These are phyloP conservation scores for Talaromyces sp. DNA, from an alignment of 2,329 filamentous ascomycete species.

Conservation along the genomic window DNA sequence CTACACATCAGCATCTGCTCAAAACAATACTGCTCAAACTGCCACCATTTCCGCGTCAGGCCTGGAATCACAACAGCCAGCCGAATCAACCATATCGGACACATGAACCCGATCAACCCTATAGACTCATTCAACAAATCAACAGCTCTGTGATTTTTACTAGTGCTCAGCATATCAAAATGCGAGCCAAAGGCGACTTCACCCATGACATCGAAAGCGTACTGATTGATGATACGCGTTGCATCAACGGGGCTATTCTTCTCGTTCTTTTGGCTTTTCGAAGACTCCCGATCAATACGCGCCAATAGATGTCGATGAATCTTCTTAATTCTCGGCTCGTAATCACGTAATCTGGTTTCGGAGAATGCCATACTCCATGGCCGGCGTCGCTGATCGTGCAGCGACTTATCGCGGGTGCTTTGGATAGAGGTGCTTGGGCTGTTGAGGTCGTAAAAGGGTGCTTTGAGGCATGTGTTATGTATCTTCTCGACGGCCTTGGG, in stretches of 20 bases:
- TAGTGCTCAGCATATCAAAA: conserved; percentile 11
- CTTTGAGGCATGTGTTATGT: conserved; percentile 42
- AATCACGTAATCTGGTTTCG: conserved; percentile 39
- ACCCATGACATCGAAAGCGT: conserved; percentile 47
- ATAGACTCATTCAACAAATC: conserved; percentile 36
- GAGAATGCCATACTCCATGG: conserved; percentile 43
- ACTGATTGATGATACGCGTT: conserved; percentile 41
- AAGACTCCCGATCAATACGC: neutral
- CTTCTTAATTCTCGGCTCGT: conserved; percentile 35
- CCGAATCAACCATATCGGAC: conserved; percentile 33
- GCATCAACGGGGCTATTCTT: conserved; percentile 29
- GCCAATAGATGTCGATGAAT: conserved; percentile 35
- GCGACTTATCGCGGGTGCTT: conserved; percentile 32
- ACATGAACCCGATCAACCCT: conserved; percentile 17
- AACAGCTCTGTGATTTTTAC: conserved; percentile 26
- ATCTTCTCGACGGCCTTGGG: conserved; percentile 37
- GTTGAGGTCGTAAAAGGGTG: conserved; percentile 39
- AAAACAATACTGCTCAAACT: conserved; percentile 36
- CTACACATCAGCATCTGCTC: conserved; percentile 32
- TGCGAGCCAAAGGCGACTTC: conserved; percentile 43
- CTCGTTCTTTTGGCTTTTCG: neutral
- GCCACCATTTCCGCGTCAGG: conserved; percentile 28
- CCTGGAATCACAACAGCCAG: conserved; percentile 33
- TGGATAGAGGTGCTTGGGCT: conserved; percentile 37
- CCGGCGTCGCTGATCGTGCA: conserved; percentile 39